Conservation (phyloP, 305 asterid species). For the Fraxinus angustifolia region DNA sequence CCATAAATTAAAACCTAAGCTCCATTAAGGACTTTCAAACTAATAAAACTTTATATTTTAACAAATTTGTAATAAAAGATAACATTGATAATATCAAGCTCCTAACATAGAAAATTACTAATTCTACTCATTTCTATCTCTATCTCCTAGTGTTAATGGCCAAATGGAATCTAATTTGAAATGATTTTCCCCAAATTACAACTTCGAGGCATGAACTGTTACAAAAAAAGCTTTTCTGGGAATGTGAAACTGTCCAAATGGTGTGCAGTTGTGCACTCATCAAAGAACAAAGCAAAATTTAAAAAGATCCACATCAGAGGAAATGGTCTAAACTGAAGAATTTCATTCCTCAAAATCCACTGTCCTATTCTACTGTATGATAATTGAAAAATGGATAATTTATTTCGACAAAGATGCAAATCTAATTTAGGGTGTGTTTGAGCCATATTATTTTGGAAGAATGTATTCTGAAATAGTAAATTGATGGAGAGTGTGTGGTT, state of each 20-base stretch:
- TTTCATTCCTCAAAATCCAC: not conserved
- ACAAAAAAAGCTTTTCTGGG: not conserved
- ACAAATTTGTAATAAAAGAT: not conserved
- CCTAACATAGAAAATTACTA: not conserved
- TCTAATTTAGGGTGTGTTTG: not conserved
- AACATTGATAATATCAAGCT: not conserved
- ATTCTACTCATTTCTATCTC: not conserved
- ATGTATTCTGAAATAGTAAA: too few species aligned
- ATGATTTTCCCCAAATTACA: not conserved
- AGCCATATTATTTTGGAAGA: too few species aligned
- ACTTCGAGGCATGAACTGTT: not conserved
- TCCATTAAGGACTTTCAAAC: not conserved
- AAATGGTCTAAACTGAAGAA: not conserved
- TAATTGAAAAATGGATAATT: not conserved
- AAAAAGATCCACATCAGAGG: not conserved
- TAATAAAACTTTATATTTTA: too few species aligned
- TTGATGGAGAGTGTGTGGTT: too few species aligned
- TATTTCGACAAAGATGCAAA: not conserved
- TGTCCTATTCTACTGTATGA: not conserved
- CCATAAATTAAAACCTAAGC: not conserved
- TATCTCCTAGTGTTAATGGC: not conserved
- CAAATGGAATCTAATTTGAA: not conserved
- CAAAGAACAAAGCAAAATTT: not conserved
- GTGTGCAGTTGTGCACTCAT: not conserved
- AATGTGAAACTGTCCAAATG: not conserved